A percentile compares a stretch with the other conserved stretches of the same genome.
phyloP scores from a whole-genome alignment of 208 protist species.

The Strigomonas culicis region DNA sequence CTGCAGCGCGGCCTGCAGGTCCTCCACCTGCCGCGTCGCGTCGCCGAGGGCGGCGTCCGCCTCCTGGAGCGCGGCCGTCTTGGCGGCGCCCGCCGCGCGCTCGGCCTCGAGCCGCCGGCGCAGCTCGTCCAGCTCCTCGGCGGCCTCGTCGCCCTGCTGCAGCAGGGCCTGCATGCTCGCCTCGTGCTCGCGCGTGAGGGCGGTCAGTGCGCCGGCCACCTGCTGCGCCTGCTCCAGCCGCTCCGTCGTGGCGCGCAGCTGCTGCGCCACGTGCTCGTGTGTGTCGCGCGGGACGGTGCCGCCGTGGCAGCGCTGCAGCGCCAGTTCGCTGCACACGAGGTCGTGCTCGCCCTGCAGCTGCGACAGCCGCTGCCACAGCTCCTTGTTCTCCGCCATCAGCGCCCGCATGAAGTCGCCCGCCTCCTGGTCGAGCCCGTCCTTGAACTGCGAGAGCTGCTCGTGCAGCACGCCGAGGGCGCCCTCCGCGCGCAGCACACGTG shows the following conservation, averaged over 20 bases:
- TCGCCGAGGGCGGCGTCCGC: constrained; percentile 31
- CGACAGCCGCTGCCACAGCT: constrained; percentile 62
- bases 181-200: constrained; percentile 48
- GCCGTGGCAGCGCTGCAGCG: constrained; percentile 23
- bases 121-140: constrained; percentile 35
- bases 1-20: constrained; percentile 20
- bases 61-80: constrained; percentile 24
- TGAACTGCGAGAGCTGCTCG: constrained; percentile 33
- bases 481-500: constrained; percentile 48
- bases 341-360: constrained; percentile 55
- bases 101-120: constrained; percentile 14
- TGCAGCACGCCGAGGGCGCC: constrained; percentile 30
- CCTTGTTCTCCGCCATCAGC: constrained; percentile 70
- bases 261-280: constrained; percentile 57
- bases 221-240: constrained; percentile 55
- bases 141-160: constrained; percentile 36
- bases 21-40: constrained; percentile 22
- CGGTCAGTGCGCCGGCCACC: constrained; percentile 49
- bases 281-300: constrained; percentile 44
- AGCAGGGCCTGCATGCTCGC: constrained; percentile 45
- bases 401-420: constrained; percentile 43
- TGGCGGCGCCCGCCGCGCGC: constrained; percentile 5
- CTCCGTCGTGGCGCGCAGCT: constrained; percentile 49
- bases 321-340: constrained; percentile 33
- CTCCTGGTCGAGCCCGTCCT: constrained; percentile 36